phyloP scores from a whole-genome alignment of 2,329 filamentous ascomycete species.

The Talaromyces sp. region DNA sequence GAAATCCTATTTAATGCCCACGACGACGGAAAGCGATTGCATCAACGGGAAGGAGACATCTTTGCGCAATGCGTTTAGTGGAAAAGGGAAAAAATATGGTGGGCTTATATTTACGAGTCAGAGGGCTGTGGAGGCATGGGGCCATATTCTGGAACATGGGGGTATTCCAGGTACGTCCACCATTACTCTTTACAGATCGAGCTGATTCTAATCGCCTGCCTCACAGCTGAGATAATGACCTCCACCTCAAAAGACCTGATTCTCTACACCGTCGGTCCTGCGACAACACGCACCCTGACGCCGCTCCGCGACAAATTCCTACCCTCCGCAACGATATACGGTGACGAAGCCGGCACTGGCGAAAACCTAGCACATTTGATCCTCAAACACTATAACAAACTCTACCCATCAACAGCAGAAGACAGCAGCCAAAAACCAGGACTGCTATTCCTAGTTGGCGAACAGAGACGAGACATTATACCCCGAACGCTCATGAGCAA shows the following conservation, averaged over 20 bases:
- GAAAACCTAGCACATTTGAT: slow-evolving; percentile 76
- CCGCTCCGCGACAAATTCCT: slow-evolving; percentile 42
- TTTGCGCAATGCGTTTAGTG: slow-evolving; percentile 11
- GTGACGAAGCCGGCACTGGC: slow-evolving; percentile 79
- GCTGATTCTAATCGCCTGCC: background rate
- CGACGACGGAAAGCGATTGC: slow-evolving; percentile 18
- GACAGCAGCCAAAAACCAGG: slow-evolving; percentile 45
- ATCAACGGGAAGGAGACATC: background rate
- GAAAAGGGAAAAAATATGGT: slow-evolving; percentile 34
- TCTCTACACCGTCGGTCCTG: slow-evolving; percentile 50
- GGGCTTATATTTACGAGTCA: slow-evolving; percentile 51
- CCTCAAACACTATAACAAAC: slow-evolving; percentile 66
- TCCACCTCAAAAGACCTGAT: slow-evolving; percentile 27
- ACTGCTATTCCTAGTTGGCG: slow-evolving; percentile 83
- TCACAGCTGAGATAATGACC: slow-evolving; percentile 3
- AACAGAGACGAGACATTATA: slow-evolving; percentile 85
- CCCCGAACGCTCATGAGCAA: slow-evolving; percentile 70
- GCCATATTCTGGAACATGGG: slow-evolving; percentile 5
- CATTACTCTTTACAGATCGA: background rate
- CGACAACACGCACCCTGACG: slow-evolving; percentile 62
- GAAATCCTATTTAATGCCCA: slow-evolving; percentile 30
- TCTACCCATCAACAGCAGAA: slow-evolving; percentile 25
- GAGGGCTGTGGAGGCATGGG: slow-evolving; percentile 47
- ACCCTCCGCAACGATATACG: slow-evolving; percentile 62
- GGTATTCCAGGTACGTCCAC: slow-evolving; percentile 23